Base-by-base conservation (phyloP, 75 land plant species). In the Picea glauca region DNA sequence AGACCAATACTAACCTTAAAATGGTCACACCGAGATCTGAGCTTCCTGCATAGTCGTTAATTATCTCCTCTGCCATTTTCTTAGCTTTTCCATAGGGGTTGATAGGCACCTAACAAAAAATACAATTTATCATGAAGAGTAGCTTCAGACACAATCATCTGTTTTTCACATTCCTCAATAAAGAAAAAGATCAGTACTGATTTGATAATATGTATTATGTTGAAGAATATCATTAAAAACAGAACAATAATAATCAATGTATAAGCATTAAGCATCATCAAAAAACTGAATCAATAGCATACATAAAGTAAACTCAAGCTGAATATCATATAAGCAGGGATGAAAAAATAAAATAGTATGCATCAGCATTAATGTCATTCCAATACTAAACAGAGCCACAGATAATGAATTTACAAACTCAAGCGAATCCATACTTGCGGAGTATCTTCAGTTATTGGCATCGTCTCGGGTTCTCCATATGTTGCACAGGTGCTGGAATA, bases 401-500 rank as follows among this genome's bases (percentile, higher is more conserved):
- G 35, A 20, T 35, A 40, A 23, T 11, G 4, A 70, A 40, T 18
- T 50, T 66, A 43, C n/a, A 13, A 11, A 70, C 40, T 20, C 18
- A 70, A 13, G 40, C 50, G n/a, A 56, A 70, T 8, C 54, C 79
- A 72, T 84, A 85, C 87, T 76, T 85, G 86, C 13, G 54, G 58
- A 7, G 87, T 85, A 59, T 60, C 86, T 60, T 85, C 87, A 58
- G 54, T 83, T 54, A 85, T 85, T 40, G 87, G 87, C 87, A 85
- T 85, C 14, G 13, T 74, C 30, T 70, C 58, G 14, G 87, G 87
- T 79, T 85, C 87, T 26, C 87, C 87, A 79, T 85, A 85, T 68
- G 87, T 85, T 35, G 87, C 87, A 83, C 87, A 85, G 14, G 87
- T 85, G 77, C 87, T 85, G 30, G 87, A 85, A 64, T 85, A 85